These are phyloP conservation scores for Calophaca sinica DNA, from an alignment of 306 rosid genomes.

Conservation along the genomic window DNA sequence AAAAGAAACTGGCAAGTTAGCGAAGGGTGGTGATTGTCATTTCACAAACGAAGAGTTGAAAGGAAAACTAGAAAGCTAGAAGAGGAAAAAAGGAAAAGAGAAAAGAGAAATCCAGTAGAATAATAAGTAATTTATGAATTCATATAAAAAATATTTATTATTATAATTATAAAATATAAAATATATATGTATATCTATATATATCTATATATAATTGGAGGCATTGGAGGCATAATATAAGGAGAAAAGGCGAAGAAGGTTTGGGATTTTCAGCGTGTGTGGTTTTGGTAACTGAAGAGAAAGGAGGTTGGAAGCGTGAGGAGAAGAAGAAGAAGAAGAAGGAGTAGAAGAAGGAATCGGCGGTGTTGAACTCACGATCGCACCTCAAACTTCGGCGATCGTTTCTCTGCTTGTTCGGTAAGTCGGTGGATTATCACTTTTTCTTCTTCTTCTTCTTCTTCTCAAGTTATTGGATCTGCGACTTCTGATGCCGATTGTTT, in stretches of 20 bases:
- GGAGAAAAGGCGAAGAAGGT: conserved; percentile 18
- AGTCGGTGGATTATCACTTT: conserved; percentile 54
- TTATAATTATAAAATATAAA: background rate
- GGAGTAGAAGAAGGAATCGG: conserved; percentile 35
- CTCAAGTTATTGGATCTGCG: conserved; percentile 48
- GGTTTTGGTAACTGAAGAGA: conserved; percentile 46
- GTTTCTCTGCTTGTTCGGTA: conserved; percentile 48
- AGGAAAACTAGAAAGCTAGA: background rate
- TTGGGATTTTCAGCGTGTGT: conserved; percentile 48
- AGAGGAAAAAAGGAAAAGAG: background rate
- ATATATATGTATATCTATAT: background rate
- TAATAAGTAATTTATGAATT: conserved; percentile 1
- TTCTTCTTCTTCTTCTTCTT: background rate
- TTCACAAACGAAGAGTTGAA: conserved; percentile 3
- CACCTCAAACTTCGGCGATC: conserved; percentile 43
- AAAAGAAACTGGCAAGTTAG: conserved; percentile 16
- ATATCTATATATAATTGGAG: background rate
- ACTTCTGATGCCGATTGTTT: conserved; percentile 29
- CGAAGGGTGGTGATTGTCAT: conserved; percentile 46
- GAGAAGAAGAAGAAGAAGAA: conserved; percentile 12
- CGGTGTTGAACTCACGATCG: conserved; percentile 49
- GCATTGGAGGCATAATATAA: background rate
- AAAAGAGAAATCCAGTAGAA: conserved; percentile 39
- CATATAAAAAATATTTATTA: background rate
- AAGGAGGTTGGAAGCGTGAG: conserved; percentile 21